Percentiles rank a stretch among this genome's conserved stretches.
These are phyloP conservation scores for Yamadazyma phyllophila DNA, from an alignment of 805 yeast genomes.

Conservation along the genomic window DNA sequence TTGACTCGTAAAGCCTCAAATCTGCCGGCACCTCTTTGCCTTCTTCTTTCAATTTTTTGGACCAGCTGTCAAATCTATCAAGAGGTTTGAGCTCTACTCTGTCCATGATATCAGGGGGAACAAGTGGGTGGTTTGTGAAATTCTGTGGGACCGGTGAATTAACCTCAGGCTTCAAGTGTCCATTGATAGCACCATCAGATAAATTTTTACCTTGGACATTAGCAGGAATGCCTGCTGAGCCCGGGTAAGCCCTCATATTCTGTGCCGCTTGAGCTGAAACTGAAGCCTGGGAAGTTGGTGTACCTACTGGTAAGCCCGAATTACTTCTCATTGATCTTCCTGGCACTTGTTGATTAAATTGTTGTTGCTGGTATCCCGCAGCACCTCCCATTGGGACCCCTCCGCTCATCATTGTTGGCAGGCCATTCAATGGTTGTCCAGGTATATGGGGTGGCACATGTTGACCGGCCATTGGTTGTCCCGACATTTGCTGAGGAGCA, in stretches of 20 bases:
- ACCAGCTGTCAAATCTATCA: constrained; percentile 49
- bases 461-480: no score
- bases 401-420: not conserved
- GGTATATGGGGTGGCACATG: not conserved
- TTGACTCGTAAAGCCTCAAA: constrained; percentile 52
- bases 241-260: not conserved
- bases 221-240: not conserved
- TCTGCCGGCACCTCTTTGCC: constrained; percentile 47
- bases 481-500: not conserved
- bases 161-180: not conserved
- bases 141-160: not conserved
- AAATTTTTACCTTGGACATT: not conserved
- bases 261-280: not conserved
- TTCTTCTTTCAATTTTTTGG: constrained; percentile 41
- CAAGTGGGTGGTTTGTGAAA: constrained; percentile 29
- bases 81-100: constrained; percentile 25
- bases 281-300: no score
- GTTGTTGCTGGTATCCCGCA: not conserved
- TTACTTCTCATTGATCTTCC: not conserved
- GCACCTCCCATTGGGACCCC: not conserved
- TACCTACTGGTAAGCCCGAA: not conserved
- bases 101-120: constrained; percentile 25
- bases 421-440: not conserved
- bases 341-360: constrained; percentile 1
- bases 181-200: no score